Evolutionary conservation across 139 green algal genomes (phyloP).

Genomic region (Eudorina sp.): DNA sequence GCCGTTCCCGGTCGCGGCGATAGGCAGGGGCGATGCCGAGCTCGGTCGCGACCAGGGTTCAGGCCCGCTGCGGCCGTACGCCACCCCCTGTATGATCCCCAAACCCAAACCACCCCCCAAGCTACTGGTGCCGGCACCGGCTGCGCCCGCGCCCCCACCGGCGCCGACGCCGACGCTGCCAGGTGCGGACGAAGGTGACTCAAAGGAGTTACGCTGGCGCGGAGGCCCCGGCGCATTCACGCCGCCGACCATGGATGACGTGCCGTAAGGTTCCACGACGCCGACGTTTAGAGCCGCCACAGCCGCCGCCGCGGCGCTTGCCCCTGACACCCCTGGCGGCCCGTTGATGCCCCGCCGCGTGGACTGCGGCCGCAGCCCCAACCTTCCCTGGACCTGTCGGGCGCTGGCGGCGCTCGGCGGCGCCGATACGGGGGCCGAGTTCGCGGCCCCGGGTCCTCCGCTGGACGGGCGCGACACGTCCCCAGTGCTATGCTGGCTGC

Average conservation of each 20-base stretch:
- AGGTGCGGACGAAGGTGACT: too few relatives aligned
- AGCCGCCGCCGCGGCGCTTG: not conserved
- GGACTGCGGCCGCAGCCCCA: not conserved
- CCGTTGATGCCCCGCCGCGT: not conserved
- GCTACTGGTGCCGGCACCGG: not conserved
- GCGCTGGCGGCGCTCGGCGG: not conserved
- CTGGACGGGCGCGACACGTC: too few relatives aligned
- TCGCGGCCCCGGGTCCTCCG: too few relatives aligned
- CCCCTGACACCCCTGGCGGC: not conserved
- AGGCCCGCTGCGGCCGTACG: not conserved
- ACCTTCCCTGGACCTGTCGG: not conserved
- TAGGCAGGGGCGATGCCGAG: not conserved
- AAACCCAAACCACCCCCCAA: too few relatives aligned
- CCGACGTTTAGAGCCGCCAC: conserved; percentile 4
- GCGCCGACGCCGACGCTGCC: too few relatives aligned
- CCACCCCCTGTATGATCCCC: not conserved
- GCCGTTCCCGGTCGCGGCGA: too few relatives aligned
- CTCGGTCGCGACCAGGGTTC: not conserved
- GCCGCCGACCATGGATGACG: too few relatives aligned
- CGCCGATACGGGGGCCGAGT: too few relatives aligned
- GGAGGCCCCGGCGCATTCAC: too few relatives aligned
- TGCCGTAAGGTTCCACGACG: not conserved
- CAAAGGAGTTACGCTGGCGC: too few relatives aligned
- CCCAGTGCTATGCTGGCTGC: too few relatives aligned
- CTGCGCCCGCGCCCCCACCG: not conserved